These are phyloP conservation scores for Clonostachys sp. DNA, from an alignment of 2,329 filamentous ascomycete genomes.

Conservation along the genomic window DNA sequence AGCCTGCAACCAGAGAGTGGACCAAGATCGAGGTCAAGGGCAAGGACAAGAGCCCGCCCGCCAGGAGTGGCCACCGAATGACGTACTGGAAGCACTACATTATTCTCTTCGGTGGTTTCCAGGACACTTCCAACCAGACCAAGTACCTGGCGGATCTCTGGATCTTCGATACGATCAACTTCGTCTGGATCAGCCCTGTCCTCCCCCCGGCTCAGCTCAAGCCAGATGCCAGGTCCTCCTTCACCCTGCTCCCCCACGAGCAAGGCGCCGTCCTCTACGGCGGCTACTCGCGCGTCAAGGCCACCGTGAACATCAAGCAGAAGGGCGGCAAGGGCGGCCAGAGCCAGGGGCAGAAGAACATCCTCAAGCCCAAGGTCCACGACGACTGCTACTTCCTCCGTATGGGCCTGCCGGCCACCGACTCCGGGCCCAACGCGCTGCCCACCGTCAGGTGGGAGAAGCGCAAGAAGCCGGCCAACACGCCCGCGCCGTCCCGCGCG, in stretches of 20 bases:
- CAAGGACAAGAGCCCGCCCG: constrained; percentile 73
- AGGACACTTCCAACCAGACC: constrained; percentile 92
- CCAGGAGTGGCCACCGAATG: constrained; percentile 91
- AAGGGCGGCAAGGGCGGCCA: constrained; percentile 46
- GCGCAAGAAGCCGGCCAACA: constrained; percentile 86
- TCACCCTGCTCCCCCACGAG: constrained; percentile 88
- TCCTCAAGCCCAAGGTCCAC: constrained; percentile 83
- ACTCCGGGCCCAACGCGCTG: constrained; percentile 59
- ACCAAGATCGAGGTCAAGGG: constrained; percentile 77
- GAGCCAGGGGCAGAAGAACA: constrained; percentile 60
- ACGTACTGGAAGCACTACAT: constrained; percentile 97
- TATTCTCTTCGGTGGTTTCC: constrained; percentile 91
- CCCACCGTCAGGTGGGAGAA: constrained; percentile 86
- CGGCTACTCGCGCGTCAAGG: constrained; percentile 89
- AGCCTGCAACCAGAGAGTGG: constrained; percentile 84
- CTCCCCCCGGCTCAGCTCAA: constrained; percentile 77
- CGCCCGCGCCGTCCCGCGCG: constrained; percentile 76
- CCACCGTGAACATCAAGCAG: constrained; percentile 59
- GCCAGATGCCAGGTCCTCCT: constrained; percentile 86
- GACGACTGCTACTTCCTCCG: constrained; percentile 93
- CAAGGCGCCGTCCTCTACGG: constrained; percentile 86
- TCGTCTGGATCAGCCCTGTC: constrained; percentile 74
- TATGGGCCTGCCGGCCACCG: constrained; percentile 66
- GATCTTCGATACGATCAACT: constrained; percentile 90
- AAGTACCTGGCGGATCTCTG: constrained; percentile 92